phyloP scores from a whole-genome alignment of 768 basidiomycete species.

The Mrakia hoshinonis region DNA sequence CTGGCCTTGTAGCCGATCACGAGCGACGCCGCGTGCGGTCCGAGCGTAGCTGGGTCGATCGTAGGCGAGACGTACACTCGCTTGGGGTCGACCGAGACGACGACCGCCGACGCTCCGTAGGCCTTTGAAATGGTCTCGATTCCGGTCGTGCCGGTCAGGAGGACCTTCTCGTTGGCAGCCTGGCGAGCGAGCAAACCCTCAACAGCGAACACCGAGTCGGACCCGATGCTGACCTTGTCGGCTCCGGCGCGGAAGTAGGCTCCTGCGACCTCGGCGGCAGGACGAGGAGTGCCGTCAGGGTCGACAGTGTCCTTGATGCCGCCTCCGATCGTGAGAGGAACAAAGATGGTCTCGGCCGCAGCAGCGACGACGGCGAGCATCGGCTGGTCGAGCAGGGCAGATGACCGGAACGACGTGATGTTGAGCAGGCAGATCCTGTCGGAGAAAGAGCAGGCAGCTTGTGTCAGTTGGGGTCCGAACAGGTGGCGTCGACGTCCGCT shows the following conservation, averaged over 20 bases:
- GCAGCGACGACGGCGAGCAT: slow-evolving; percentile 93
- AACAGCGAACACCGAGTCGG: slow-evolving; percentile 89
- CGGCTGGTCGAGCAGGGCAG: slow-evolving; percentile 89
- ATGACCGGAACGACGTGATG: slow-evolving; percentile 97
- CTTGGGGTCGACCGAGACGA: slow-evolving; percentile 91
- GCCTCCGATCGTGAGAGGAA: slow-evolving; percentile 96
- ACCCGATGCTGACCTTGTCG: slow-evolving; percentile 83
- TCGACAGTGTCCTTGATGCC: slow-evolving; percentile 94
- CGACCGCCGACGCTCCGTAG: slow-evolving; percentile 95
- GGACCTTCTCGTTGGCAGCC: slow-evolving; percentile 42
- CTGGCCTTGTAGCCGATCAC: slow-evolving; percentile 34
- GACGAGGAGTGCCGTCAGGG: slow-evolving; percentile 79
- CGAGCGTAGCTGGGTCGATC: slow-evolving; percentile 51
- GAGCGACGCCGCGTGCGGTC: slow-evolving; percentile 50
- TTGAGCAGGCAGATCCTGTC: slow-evolving; percentile 75
- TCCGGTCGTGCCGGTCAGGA: slow-evolving; percentile 56
- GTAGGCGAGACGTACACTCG: slow-evolving; percentile 63
- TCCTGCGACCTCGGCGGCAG: slow-evolving; percentile 87
- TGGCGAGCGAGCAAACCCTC: slow-evolving; percentile 55
- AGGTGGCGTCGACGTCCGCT: slow-evolving; percentile 50
- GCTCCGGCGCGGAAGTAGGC: slow-evolving; percentile 95
- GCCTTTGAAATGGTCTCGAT: slow-evolving; percentile 84
- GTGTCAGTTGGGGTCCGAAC: slow-evolving; percentile 98
- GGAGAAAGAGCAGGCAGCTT: slow-evolving; percentile 69
- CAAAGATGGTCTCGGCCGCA: slow-evolving; percentile 81